Percentiles rank a stretch among this genome's conserved stretches.
Evolutionary conservation across 2,329 filamentous ascomycete genomes (phyloP).

Genomic region (Claviceps paspali): DNA sequence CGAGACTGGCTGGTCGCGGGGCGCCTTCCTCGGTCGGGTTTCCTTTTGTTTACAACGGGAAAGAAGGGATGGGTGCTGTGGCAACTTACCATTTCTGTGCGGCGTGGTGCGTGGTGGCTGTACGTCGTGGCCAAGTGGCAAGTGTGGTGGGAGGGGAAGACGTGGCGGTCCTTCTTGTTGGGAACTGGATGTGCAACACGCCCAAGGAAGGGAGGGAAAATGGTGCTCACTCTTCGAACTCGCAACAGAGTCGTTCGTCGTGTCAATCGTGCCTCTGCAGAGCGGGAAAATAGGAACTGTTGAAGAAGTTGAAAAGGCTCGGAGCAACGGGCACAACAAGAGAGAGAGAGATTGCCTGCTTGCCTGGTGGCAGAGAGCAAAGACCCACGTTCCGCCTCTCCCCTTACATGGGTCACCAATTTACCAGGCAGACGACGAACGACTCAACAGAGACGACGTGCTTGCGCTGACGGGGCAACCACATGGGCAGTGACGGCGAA

Average conservation of each 20-base stretch:
- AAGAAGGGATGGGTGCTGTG: conserved; percentile 3
- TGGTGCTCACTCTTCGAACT: no score
- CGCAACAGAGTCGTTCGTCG: no score
- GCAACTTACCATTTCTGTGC: conserved; percentile 7
- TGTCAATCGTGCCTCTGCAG: not conserved
- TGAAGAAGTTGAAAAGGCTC: not conserved
- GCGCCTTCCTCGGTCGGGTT: conserved; percentile 3
- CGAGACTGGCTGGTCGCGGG: conserved; percentile 3
- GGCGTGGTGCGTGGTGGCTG: no score
- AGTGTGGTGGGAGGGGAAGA: not conserved
- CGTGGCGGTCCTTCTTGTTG: not conserved
- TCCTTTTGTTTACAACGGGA: conserved; percentile 5
- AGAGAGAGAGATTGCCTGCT: conserved; percentile 1
- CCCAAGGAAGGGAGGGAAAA: not conserved
- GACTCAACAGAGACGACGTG: not conserved
- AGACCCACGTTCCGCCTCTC: conserved; percentile 1
- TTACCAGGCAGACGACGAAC: no score
- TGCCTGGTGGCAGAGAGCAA: not conserved
- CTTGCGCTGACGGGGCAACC: no score
- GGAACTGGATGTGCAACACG: not conserved
- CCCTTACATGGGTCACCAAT: not conserved
- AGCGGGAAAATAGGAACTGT: not conserved
- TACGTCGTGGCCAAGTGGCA: no score
- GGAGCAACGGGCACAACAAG: not conserved
- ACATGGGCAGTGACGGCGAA: no score